Evolutionary conservation across 306 rosid species (phyloP).

Genomic region (Trifolium repens): DNA sequence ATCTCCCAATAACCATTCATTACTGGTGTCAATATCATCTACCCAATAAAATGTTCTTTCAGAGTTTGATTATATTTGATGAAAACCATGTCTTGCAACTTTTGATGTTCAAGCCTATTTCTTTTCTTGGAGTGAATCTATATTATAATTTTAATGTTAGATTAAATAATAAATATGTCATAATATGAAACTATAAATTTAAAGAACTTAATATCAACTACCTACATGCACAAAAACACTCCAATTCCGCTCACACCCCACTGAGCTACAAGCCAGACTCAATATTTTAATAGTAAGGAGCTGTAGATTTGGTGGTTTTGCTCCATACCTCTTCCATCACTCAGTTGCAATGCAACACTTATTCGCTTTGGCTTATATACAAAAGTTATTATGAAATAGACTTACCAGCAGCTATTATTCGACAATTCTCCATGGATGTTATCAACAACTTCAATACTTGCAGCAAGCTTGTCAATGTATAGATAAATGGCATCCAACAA

Average conservation of each 20-base stretch:
- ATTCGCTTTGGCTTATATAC: neutral
- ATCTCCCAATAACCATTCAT: too few species aligned
- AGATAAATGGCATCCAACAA: too few species aligned
- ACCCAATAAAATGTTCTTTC: too few species aligned
- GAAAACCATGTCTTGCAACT: neutral
- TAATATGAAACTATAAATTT: neutral
- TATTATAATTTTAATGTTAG: neutral
- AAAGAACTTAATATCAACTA: neutral
- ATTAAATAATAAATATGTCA: too few species aligned
- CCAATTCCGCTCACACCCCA: neutral
- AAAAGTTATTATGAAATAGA: neutral
- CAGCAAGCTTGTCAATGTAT: too few species aligned
- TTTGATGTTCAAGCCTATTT: neutral
- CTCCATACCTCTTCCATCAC: neutral
- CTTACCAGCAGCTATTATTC: neutral
- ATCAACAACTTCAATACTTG: too few species aligned
- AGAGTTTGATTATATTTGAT: neutral
- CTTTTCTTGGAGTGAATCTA: neutral
- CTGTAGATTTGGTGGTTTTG: neutral
- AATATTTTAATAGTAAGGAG: neutral
- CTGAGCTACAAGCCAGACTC: neutral
- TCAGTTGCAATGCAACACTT: neutral
- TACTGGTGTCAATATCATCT: too few species aligned
- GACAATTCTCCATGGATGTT: too few species aligned
- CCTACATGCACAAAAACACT: neutral